Evolutionary conservation across 768 basidiomycete species (phyloP).

Genomic region (Boletus rubescentipes): DNA sequence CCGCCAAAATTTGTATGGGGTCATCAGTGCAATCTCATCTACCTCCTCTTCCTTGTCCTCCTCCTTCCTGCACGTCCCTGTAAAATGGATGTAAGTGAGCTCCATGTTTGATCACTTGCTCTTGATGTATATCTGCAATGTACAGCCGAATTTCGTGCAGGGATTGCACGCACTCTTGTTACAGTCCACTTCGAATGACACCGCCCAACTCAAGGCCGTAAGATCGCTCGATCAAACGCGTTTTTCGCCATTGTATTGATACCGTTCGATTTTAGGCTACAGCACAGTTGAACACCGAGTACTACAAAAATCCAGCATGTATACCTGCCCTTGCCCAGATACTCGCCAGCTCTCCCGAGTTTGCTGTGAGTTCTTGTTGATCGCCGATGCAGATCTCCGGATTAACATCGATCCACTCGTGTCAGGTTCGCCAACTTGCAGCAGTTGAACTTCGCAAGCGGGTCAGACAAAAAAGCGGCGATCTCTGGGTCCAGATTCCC

Average conservation of each 20-base stretch:
- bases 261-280: slow-evolving; percentile 64
- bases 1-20: slow-evolving; percentile 54
- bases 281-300: slow-evolving; percentile 84
- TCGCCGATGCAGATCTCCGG: slow-evolving; percentile 5
- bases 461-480: slow-evolving; percentile 73
- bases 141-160: slow-evolving; percentile 71
- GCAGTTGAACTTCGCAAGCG: slow-evolving; percentile 97
- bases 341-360: slow-evolving; percentile 80
- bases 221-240: slow-evolving; percentile 37
- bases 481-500: slow-evolving; percentile 75
- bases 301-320: slow-evolving; percentile 87
- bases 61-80: slow-evolving; percentile 24
- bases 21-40: slow-evolving; percentile 28
- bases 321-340: slow-evolving; percentile 90
- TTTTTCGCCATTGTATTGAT: slow-evolving; percentile 16
- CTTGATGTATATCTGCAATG: slow-evolving; percentile 4
- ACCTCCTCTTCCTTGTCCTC: slow-evolving; percentile 30
- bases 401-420: slow-evolving; percentile 4
- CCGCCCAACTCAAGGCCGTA: slow-evolving; percentile 84
- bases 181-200: slow-evolving; percentile 82
- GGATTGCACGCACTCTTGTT: slow-evolving; percentile 81
- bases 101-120: neutral
- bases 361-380: slow-evolving; percentile 56
- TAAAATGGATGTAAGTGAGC: slow-evolving; percentile 31
- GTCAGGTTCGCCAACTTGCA: slow-evolving; percentile 86